phyloP scores from a whole-genome alignment of 106 monocot genomes.

The Hemerocallis citrina region DNA sequence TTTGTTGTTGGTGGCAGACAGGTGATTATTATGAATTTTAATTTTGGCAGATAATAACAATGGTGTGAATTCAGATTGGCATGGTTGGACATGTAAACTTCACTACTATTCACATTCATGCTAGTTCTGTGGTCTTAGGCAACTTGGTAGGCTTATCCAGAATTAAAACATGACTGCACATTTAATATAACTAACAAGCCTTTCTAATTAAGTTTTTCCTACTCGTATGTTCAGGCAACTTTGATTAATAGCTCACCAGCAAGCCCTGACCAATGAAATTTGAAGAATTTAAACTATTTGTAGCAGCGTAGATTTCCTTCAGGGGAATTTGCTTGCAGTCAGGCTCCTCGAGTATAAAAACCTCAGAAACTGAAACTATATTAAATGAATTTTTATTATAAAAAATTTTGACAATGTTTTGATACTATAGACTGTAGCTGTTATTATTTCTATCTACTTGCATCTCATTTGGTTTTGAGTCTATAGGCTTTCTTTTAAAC shows the following conservation, averaged over 20 bases:
- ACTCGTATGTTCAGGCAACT: neutral
- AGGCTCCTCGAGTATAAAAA: constrained; percentile 17
- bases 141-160: too few species aligned
- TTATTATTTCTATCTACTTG: constrained; percentile 1
- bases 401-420: neutral
- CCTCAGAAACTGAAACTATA: constrained; percentile 15
- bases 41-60: too few species aligned
- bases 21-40: too few species aligned
- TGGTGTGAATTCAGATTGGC: too few species aligned
- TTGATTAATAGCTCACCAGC: constrained; percentile 1
- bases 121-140: too few species aligned
- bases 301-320: constrained; percentile 44
- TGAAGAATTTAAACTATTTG: constrained; percentile 22
- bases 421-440: neutral
- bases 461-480: constrained; percentile 1
- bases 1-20: too few species aligned
- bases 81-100: too few species aligned
- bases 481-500: constrained; percentile 7
- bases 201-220: neutral
- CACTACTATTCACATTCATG: too few species aligned
- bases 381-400: neutral
- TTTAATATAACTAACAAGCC: neutral
- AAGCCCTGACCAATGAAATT: constrained; percentile 43
- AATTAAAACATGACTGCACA: too few species aligned
- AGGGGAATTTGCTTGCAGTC: constrained; percentile 25